Conservation (phyloP, 2,329 filamentous ascomycete genomes). For the Neocucurbitaria cava region DNA sequence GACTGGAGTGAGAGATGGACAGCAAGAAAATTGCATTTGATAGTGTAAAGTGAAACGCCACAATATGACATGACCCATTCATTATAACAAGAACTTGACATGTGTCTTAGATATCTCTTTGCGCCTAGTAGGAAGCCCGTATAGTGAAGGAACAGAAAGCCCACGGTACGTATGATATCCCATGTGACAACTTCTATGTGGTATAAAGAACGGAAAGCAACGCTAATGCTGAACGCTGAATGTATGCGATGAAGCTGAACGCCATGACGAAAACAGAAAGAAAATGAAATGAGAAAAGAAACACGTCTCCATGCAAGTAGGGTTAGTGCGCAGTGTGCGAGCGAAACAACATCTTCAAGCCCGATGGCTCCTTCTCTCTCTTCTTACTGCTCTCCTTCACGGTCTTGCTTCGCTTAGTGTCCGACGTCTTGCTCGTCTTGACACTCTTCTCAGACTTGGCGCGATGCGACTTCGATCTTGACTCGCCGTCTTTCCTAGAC, state of each 20-base stretch:
- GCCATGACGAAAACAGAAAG: neutral
- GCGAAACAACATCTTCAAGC: slow-evolving; percentile 53
- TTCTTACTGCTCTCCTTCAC: slow-evolving; percentile 33
- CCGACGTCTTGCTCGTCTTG: slow-evolving; percentile 35
- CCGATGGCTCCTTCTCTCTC: slow-evolving; percentile 53
- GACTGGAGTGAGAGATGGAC: no score
- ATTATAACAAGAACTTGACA: no score
- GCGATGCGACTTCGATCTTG: slow-evolving; percentile 36
- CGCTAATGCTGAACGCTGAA: slow-evolving; percentile 5
- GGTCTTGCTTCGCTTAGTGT: slow-evolving; percentile 29
- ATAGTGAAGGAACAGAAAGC: neutral
- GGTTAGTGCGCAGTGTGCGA: slow-evolving; percentile 30
- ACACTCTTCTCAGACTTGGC: slow-evolving; percentile 35
- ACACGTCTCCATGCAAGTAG: neutral
- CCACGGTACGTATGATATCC: slow-evolving; percentile 5
- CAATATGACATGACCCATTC: no score
- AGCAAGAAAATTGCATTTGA: no score
- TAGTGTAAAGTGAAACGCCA: no score
- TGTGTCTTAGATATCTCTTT: no score
- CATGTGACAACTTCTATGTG: slow-evolving; percentile 11
- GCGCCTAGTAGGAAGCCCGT: neutral
- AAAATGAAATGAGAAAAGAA: neutral
- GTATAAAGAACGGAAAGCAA: slow-evolving; percentile 12
- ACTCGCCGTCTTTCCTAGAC: slow-evolving; percentile 29
- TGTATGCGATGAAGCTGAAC: slow-evolving; percentile 1